Evolutionary conservation across 1,284 basidiomycete species (phyloP).

Genomic region (Puccinia horiana): DNA sequence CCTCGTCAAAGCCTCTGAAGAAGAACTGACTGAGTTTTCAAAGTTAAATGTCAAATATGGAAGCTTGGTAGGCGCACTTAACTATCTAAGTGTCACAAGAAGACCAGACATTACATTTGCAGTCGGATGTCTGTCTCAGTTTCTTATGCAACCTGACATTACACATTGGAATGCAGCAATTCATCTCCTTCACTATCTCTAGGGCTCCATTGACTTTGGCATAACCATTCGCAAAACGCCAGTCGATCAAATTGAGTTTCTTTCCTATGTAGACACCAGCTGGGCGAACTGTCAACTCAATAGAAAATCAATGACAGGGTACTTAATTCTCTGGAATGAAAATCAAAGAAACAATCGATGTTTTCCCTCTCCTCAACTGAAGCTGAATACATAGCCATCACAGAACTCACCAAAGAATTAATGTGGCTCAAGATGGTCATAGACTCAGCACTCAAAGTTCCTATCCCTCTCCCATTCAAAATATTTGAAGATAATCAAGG

Average conservation of each 20-base stretch:
- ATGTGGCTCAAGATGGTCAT: background rate
- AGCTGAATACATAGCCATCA: background rate
- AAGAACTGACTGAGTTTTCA: background rate
- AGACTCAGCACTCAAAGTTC: background rate
- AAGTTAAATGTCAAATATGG: conserved; percentile 5
- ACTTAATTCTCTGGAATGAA: background rate
- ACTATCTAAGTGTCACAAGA: background rate
- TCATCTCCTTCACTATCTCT: background rate
- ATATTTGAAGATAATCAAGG: background rate
- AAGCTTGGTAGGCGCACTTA: background rate
- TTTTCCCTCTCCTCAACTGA: background rate
- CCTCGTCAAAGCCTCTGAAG: background rate
- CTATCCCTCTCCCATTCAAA: background rate
- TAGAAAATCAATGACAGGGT: background rate
- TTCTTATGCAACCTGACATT: background rate
- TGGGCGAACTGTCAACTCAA: background rate
- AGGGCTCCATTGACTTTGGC: too few relatives aligned
- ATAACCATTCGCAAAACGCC: background rate
- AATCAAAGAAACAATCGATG: background rate
- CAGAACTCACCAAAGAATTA: background rate
- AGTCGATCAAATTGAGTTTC: background rate
- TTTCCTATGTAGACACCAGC: background rate
- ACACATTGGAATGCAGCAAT: background rate
- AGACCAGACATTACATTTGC: conserved; percentile 7
- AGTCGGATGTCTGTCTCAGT: background rate